Evolutionary conservation across 2,329 filamentous ascomycete genomes (phyloP).

Genomic region (Penicillium sp.): DNA sequence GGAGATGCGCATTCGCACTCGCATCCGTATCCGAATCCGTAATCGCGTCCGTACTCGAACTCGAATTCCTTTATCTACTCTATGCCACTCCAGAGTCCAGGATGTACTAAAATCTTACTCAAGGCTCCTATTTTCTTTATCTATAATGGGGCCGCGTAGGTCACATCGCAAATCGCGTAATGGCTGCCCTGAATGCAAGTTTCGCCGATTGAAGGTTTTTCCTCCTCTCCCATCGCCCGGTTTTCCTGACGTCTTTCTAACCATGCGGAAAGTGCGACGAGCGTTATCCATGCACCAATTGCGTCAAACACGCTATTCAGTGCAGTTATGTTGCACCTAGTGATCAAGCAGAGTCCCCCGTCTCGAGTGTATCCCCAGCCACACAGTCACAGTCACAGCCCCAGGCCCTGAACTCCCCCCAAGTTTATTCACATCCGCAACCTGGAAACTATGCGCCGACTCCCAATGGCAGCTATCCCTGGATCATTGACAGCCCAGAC

Average conservation of each 20-base stretch:
- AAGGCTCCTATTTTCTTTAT: background rate
- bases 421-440: constrained; percentile 6
- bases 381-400: constrained; percentile 1
- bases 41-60: constrained; percentile 21
- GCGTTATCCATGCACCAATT: constrained; percentile 35
- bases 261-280: constrained; percentile 34
- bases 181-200: constrained; percentile 37
- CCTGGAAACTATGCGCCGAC: constrained; percentile 13
- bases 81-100: background rate
- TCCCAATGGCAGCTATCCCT: constrained; percentile 9
- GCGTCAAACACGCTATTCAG: constrained; percentile 30
- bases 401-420: constrained; percentile 5
- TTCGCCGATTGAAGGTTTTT: constrained; percentile 34
- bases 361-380: constrained; percentile 15
- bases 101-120: background rate
- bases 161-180: constrained; percentile 38
- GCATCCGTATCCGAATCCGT: constrained; percentile 26
- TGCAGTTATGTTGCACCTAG: constrained; percentile 29
- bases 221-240: background rate
- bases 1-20: constrained; percentile 15
- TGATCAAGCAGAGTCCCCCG: background rate
- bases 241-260: constrained; percentile 4
- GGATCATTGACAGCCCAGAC: constrained; percentile 4
- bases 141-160: constrained; percentile 33
- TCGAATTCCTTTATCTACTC: constrained; percentile 20